Evolutionary conservation across 345 rosid species (phyloP).

Genomic region (Syzygium aromaticum): DNA sequence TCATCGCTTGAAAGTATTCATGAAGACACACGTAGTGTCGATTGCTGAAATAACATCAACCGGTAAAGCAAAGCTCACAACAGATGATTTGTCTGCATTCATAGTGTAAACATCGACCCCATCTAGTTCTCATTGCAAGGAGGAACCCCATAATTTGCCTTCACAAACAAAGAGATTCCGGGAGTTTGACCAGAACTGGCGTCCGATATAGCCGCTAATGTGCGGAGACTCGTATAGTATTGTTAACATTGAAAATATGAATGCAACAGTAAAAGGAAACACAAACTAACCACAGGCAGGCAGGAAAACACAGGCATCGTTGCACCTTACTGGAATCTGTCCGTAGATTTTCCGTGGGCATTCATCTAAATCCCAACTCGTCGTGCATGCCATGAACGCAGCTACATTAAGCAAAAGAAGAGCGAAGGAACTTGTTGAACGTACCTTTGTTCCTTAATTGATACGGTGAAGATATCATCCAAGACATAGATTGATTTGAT

Average conservation of each 20-base stretch:
- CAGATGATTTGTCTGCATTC: background rate
- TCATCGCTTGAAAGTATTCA: background rate
- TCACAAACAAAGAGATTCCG: background rate
- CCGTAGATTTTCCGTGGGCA: background rate
- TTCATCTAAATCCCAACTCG: no score
- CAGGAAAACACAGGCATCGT: background rate
- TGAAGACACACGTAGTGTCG: background rate
- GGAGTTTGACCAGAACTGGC: background rate
- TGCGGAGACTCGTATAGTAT: background rate
- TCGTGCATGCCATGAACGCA: no score
- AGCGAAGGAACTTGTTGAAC: background rate
- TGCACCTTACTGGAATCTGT: background rate
- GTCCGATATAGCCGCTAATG: background rate
- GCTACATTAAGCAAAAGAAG: no score
- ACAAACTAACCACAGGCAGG: background rate
- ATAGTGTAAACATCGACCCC: background rate
- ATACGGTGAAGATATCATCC: no score
- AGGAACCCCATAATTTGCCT: background rate
- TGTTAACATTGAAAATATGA: background rate
- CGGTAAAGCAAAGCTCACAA: background rate
- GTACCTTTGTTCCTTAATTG: no score
- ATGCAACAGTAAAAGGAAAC: background rate
- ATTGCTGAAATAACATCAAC: background rate
- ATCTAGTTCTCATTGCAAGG: background rate
- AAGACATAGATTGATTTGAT: no score